phyloP scores from a whole-genome alignment of 495 filamentous ascomycete species.

The Staphylotrichum tortipilum region DNA sequence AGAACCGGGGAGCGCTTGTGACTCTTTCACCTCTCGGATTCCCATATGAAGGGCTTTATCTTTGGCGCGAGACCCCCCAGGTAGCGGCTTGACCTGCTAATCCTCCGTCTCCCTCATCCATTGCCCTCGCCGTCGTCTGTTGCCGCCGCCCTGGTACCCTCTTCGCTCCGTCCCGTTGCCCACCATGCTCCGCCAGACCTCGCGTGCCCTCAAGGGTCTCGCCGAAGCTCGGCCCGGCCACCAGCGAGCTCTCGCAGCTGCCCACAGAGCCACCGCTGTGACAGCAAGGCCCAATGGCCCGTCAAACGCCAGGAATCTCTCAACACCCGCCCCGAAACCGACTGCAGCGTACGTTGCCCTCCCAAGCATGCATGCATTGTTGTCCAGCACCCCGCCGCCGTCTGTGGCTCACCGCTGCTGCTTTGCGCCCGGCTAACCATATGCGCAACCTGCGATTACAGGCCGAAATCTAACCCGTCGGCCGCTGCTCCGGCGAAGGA shows the following conservation, averaged over 20 bases:
- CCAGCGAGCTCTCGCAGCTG: slow-evolving; percentile 21
- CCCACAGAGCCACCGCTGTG: slow-evolving; percentile 18
- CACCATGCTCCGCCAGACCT: slow-evolving; percentile 37
- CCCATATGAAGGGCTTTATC: slow-evolving; percentile 9
- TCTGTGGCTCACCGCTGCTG: slow-evolving; percentile 17
- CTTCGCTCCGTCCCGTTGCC: slow-evolving; percentile 5
- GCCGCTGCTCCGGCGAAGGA: slow-evolving; percentile 52
- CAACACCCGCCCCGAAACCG: slow-evolving; percentile 24
- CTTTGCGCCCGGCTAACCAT: slow-evolving; percentile 14
- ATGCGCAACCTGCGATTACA: slow-evolving; percentile 23
- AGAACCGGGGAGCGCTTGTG: slow-evolving; percentile 10
- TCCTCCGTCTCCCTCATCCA: slow-evolving; percentile 11
- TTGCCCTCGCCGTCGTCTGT: slow-evolving; percentile 7
- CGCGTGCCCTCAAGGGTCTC: slow-evolving; percentile 36
- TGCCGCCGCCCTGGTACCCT: slow-evolving; percentile 3
- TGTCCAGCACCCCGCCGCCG: background rate
- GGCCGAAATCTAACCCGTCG: slow-evolving; percentile 55
- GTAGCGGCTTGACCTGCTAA: slow-evolving; percentile 12
- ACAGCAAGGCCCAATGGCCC: slow-evolving; percentile 21
- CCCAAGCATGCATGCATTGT: background rate
- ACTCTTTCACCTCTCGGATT: slow-evolving; percentile 5
- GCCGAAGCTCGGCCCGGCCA: slow-evolving; percentile 28
- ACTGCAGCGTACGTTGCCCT: slow-evolving; percentile 9
- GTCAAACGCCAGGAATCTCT: slow-evolving; percentile 28
- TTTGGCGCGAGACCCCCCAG: background rate